Conservation (phyloP, 2,329 filamentous ascomycete genomes). For the Triangularia setosa region DNA sequence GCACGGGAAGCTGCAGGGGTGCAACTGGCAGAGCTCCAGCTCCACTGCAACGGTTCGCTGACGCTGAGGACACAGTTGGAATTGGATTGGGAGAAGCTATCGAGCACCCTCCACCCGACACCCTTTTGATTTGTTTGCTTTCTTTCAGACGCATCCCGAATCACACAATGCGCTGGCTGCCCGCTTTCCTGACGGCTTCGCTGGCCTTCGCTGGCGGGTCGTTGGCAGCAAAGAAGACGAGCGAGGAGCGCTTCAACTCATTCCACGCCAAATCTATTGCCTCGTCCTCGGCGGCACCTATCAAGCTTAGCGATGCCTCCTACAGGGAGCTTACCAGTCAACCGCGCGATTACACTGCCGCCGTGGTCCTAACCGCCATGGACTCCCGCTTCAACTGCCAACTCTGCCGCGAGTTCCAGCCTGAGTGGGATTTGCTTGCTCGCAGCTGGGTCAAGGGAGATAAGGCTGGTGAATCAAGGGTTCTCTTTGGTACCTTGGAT, state of each 20-base stretch:
- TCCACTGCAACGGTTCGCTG: constrained; percentile 20
- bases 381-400: constrained; percentile 80
- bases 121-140: constrained; percentile 4
- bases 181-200: constrained; percentile 59
- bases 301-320: constrained; percentile 72
- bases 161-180: constrained; percentile 64
- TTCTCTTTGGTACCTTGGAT: constrained; percentile 82
- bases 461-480: constrained; percentile 64
- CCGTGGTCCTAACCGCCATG: constrained; percentile 80
- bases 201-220: constrained; percentile 53
- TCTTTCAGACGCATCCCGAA: neutral
- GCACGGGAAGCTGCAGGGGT: constrained; percentile 3
- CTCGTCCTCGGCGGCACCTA: constrained; percentile 46
- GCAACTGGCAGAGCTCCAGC: neutral
- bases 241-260: constrained; percentile 61
- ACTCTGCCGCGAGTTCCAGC: constrained; percentile 85
- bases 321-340: constrained; percentile 72
- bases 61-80: constrained; percentile 20
- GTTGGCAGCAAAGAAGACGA: constrained; percentile 60
- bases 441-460: constrained; percentile 87
- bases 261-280: constrained; percentile 66
- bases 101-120: constrained; percentile 8
- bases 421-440: constrained; percentile 84
- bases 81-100: constrained; percentile 19
- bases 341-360: constrained; percentile 79